Evolutionary conservation across 768 basidiomycete species (phyloP), one percentile per base, ranked within the genome.

Genomic region (Steccherinum ochraceum): DNA sequence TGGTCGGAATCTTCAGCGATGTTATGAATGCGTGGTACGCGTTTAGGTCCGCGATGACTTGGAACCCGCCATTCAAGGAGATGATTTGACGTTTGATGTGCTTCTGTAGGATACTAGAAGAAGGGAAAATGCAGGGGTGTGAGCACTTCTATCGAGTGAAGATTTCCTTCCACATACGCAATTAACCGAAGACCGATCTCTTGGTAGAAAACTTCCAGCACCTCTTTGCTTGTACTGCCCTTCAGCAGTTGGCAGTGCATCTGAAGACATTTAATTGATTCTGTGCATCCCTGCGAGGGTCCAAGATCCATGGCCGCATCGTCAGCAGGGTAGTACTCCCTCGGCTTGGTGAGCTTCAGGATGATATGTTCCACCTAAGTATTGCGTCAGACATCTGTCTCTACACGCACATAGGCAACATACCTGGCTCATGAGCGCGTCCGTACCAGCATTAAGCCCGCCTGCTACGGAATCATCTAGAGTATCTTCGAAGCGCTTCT

Each of bases 71-170:
- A 50, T 73, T 81, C 27, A 96, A 76, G 0, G 94, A 97, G 45
- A 98, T 93, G 60, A 98, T 99, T 64, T 97, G 93, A 1, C 93
- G 79, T 64, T 99, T 98, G 66, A 98, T 85, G 59, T 97, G 95
- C 59, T 95, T 93, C 63, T 97, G 93, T 25, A 98, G 65, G 61
- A 98, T 94, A 16, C 94, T 95, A 48, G n/a, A n/a, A n/a, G n/a
- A n/a, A n/a, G 11, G 47, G 39, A 26, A 26, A 56, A 30, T 30
- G 41, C 48, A 41, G n/a, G 13, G 43, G 27, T 46, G 40, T 43
- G 49, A 45, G 51, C 12, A 16, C 7, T 35, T 18, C 5, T 39
- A 24, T 21, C 21, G 42, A 26, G 26, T 20, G 39, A 25, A 25
- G 40, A n/a, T n/a, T 24, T 20, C 35, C 30, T 16, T 25, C 19